Percentiles rank a stretch among this genome's conserved stretches.
These are phyloP conservation scores for Coemansia sp. DNA, from an alignment of 192 early-diverging fungal genomes.

Conservation along the genomic window DNA sequence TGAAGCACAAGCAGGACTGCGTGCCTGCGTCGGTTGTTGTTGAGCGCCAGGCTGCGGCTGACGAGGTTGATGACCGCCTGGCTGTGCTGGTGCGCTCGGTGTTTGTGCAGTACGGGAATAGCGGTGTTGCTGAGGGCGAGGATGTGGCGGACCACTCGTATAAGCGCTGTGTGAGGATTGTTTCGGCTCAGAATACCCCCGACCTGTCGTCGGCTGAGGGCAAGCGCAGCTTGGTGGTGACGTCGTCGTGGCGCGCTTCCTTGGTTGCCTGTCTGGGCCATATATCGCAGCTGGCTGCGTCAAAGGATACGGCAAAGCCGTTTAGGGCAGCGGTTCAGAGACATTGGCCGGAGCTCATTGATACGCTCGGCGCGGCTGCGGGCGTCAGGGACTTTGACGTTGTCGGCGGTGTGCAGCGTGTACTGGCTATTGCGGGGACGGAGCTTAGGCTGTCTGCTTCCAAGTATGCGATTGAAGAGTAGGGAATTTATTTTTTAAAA, in stretches of 20 bases:
- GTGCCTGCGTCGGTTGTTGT: slow-evolving; percentile 5
- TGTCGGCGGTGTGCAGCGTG: slow-evolving; percentile 28
- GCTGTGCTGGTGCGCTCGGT: slow-evolving; percentile 50
- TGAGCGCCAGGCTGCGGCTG: slow-evolving; percentile 53
- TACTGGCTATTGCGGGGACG: slow-evolving; percentile 21
- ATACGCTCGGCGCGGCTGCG: slow-evolving; percentile 34
- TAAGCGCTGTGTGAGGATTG: background rate
- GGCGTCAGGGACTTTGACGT: slow-evolving; percentile 32
- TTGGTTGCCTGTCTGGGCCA: slow-evolving; percentile 14
- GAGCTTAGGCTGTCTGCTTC: slow-evolving; percentile 6
- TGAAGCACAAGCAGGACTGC: background rate
- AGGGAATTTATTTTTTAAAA: background rate
- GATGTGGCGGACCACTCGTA: background rate
- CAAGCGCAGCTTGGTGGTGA: slow-evolving; percentile 21
- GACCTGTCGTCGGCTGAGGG: slow-evolving; percentile 11
- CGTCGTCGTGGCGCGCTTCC: slow-evolving; percentile 25
- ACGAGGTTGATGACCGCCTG: slow-evolving; percentile 66
- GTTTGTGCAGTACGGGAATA: slow-evolving; percentile 20
- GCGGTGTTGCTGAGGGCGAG: background rate
- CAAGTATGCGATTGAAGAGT: slow-evolving; percentile 3
- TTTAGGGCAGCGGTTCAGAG: slow-evolving; percentile 15
- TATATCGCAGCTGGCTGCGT: slow-evolving; percentile 8
- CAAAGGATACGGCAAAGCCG: background rate
- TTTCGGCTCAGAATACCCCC: background rate
- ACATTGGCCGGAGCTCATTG: slow-evolving; percentile 28